Evolutionary conservation across 1,284 basidiomycete genomes (phyloP).

Genomic region (Apiotrichum montevideense): DNA sequence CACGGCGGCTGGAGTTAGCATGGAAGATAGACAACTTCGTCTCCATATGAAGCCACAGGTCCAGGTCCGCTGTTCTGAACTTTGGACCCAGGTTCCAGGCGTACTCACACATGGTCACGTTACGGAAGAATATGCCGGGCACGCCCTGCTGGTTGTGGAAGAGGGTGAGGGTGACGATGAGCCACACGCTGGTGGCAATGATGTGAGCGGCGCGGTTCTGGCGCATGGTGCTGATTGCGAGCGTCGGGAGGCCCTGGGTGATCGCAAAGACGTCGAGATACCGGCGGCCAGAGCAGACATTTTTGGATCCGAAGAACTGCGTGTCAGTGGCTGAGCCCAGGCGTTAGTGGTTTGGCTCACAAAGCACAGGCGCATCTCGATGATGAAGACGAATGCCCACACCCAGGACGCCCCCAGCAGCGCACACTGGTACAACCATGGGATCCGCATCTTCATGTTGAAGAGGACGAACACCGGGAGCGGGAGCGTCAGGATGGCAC

Average conservation of each 20-base stretch:
- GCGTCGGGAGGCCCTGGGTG: slow-evolving; percentile 57
- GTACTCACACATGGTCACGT: not conserved
- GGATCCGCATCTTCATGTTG: slow-evolving; percentile 16
- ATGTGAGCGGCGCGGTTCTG: slow-evolving; percentile 62
- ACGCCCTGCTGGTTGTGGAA: not conserved
- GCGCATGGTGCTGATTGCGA: slow-evolving; percentile 69
- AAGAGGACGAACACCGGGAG: slow-evolving; percentile 34
- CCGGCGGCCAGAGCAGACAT: not conserved
- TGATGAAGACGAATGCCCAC: slow-evolving; percentile 30
- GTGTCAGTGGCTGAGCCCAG: not conserved
- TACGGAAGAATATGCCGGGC: not conserved
- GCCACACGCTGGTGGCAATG: slow-evolving; percentile 53
- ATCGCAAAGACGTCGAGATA: slow-evolving; percentile 6
- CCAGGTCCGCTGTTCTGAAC: too few relatives aligned
- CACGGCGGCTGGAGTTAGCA: slow-evolving; percentile 24
- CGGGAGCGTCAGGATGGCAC: slow-evolving; percentile 38
- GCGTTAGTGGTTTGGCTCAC: not conserved
- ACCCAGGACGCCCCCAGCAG: slow-evolving; percentile 37
- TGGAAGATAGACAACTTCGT: too few relatives aligned
- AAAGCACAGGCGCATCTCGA: slow-evolving; percentile 28
- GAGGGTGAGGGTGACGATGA: slow-evolving; percentile 45
- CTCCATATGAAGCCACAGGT: too few relatives aligned
- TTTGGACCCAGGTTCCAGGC: too few relatives aligned
- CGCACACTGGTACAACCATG: slow-evolving; percentile 34
- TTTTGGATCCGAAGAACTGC: not conserved